Base-by-base conservation (phyloP, 192 early-diverging fungal genomes). In the Umbelopsis sp. region DNA sequence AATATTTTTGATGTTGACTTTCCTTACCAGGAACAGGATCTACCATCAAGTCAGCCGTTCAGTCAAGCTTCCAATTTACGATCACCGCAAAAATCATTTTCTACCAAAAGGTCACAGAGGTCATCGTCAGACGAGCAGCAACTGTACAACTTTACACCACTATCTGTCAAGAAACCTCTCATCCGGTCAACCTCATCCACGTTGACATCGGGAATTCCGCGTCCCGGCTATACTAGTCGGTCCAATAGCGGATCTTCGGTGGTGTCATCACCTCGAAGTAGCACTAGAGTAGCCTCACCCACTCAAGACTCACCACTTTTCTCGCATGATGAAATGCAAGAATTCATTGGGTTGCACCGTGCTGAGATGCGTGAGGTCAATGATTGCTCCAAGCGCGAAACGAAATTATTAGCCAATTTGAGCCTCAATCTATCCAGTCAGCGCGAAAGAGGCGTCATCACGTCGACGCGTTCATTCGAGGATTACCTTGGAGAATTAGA, bases 331-430 rank as follows among this genome's bases (percentile, higher is more conserved):
- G 77, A 84, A 16, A 89, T 93, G 74, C 82, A 90, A 11, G 74
- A 82, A 24, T 87, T 93, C 80, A 82, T 90, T 10, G 84, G 76
- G 6, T 83, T 85, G 66, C 91, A 93, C 51, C 86, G 90, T 11
- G 78, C 83, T 9, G 84, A 93, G 70, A 84, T 93, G 45, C 83
- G 88, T 16, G 82, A 85, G 34, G 84, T 79, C 0, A 85, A 84
- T 8, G 91, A 93, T 53, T 80, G 83, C 34, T 88, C 85, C 31
- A 90, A 89, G 41, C 73, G 82, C 66, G 91, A 93, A 76, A 88
- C 88, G 7, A 85, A 92, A 66, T 54, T 86, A 11, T 71, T 86
- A 20, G 86, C 86, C 44, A 88, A 87, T 71, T 82, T 91, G 70
- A 83, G 84, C 6, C 76, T 89, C 45, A 84, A 85, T 9, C 74